Evolutionary conservation across 2,329 filamentous ascomycete species (phyloP).

Genomic region (Aspergillus texensis): DNA sequence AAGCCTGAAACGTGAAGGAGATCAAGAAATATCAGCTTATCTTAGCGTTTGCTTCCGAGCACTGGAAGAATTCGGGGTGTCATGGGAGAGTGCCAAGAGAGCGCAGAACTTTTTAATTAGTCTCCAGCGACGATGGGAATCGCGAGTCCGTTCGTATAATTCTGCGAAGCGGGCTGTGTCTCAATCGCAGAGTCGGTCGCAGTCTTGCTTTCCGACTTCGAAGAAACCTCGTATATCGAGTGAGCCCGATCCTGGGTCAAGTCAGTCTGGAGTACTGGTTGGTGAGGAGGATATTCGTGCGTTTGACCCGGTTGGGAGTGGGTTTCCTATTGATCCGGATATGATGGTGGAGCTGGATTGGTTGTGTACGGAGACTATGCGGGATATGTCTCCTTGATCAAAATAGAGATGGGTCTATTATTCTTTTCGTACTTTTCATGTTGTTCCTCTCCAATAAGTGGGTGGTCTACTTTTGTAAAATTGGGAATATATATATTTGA

Average conservation of each 20-base stretch:
- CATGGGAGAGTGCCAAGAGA: conserved; percentile 43
- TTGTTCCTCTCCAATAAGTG: no score
- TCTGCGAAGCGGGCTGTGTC: background rate
- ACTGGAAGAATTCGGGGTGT: conserved; percentile 42
- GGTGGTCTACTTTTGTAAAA: no score
- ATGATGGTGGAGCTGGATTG: background rate
- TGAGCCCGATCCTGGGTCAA: background rate
- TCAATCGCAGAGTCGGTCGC: background rate
- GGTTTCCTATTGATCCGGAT: background rate
- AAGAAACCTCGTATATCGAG: background rate
- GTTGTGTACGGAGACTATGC: background rate
- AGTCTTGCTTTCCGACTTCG: background rate
- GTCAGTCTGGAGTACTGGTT: background rate
- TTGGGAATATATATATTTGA: no score
- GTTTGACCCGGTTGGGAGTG: background rate
- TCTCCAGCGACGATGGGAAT: conserved; percentile 39
- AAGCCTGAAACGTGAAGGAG: conserved; percentile 14
- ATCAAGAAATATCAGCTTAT: conserved; percentile 12
- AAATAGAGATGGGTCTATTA: no score
- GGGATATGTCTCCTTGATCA: background rate
- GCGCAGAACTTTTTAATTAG: conserved; percentile 40
- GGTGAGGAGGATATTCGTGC: background rate
- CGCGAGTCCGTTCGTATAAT: background rate
- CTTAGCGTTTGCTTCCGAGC: conserved; percentile 46
- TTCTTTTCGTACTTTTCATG: no score